Percentiles rank a stretch among this genome's conserved stretches.
phyloP scores from a whole-genome alignment of 148 eudicot genomes.

The Persicaria tinctoria region DNA sequence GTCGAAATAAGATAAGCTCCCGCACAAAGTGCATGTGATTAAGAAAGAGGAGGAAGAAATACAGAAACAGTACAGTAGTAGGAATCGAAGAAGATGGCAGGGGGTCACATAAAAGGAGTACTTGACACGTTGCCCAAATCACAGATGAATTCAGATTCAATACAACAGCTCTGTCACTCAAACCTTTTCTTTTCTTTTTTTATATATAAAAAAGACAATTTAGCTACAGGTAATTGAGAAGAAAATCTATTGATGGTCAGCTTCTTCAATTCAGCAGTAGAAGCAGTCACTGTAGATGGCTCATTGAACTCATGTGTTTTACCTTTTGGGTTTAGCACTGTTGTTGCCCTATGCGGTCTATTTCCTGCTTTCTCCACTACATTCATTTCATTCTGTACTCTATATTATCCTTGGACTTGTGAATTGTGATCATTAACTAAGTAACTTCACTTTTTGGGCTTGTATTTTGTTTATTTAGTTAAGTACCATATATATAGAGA shows the following conservation, averaged over 20 bases:
- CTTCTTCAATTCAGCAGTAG: background rate
- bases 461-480: no score
- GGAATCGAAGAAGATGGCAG: background rate
- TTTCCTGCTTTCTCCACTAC: background rate
- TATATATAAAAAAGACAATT: background rate
- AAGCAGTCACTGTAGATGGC: background rate
- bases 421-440: background rate
- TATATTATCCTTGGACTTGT: background rate
- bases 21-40: background rate
- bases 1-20: no score
- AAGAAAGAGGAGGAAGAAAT: background rate
- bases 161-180: background rate
- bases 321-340: constrained; percentile 3
- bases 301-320: background rate
- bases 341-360: constrained; percentile 6
- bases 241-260: background rate
- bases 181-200: no score
- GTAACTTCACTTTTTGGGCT: background rate
- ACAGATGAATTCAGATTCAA: background rate
- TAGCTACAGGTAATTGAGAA: background rate
- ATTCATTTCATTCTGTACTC: background rate
- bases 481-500: no score
- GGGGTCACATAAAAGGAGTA: background rate
- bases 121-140: background rate
- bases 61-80: background rate